Evolutionary conservation across 2,329 filamentous ascomycete species (phyloP).

Genomic region (Cercospora sojina): DNA sequence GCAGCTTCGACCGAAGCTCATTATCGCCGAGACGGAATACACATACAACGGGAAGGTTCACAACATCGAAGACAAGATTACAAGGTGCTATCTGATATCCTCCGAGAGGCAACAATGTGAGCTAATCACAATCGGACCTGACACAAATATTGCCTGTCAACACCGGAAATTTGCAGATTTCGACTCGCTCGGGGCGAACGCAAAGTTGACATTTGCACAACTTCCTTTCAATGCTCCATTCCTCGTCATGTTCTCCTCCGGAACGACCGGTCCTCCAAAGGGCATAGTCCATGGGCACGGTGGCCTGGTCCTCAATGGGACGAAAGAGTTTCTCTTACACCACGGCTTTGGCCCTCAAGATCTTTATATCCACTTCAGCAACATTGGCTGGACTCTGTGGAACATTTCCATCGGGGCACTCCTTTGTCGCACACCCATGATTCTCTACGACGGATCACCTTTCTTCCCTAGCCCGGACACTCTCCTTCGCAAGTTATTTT

Average conservation of each 20-base stretch:
- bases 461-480: neutral
- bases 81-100: neutral
- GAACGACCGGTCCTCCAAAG: neutral
- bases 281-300: neutral
- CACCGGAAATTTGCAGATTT: neutral
- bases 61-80: conserved; percentile 9
- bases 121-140: neutral
- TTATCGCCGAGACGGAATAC: conserved; percentile 20
- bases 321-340: conserved; percentile 52
- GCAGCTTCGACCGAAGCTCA: conserved; percentile 29
- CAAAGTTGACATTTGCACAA: neutral
- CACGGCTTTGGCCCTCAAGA: conserved; percentile 43
- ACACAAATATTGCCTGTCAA: neutral
- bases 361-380: conserved; percentile 57
- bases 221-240: neutral
- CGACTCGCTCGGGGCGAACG: neutral
- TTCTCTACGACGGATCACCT: neutral
- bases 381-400: conserved; percentile 85
- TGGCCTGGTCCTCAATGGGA: neutral
- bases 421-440: neutral
- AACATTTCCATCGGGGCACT: conserved; percentile 60
- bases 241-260: neutral
- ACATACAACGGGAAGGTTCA: conserved; percentile 18
- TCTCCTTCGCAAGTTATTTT: conserved; percentile 55
- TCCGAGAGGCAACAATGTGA: neutral